Evolutionary conservation across 164 flowering plant genomes (phyloP).

Genomic region (Macadamia integrifolia): DNA sequence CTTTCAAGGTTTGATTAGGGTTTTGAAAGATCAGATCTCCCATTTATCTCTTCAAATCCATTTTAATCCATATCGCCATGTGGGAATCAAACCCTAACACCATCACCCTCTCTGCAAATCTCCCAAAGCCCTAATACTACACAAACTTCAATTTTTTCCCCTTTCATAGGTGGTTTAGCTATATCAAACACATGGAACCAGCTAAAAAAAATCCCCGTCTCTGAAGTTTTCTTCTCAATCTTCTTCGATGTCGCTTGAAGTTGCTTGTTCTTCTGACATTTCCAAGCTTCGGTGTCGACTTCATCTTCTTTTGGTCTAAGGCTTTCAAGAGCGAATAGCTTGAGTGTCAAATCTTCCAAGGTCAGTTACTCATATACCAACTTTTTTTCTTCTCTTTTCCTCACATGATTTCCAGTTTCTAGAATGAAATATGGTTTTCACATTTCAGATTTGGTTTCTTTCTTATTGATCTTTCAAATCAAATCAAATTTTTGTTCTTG

Average conservation of each 20-base stretch:
- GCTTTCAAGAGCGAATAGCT: constrained; percentile 1
- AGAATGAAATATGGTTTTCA: not conserved
- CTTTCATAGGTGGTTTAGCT: not conserved
- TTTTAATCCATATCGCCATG: too few species aligned
- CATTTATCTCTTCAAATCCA: too few species aligned
- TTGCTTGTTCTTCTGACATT: not conserved
- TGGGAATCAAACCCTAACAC: too few species aligned
- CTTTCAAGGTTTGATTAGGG: constrained; percentile 27
- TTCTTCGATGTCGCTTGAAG: not conserved
- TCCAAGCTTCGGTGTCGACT: not conserved
- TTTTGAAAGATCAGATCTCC: constrained; percentile 4
- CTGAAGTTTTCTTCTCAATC: not conserved
- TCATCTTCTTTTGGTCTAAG: constrained; percentile 2
- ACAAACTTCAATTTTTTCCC: not conserved
- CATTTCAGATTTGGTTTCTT: not conserved
- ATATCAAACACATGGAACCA: constrained; percentile 9
- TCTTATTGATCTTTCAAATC: not conserved
- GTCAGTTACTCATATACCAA: not conserved
- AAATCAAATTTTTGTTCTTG: too few species aligned
- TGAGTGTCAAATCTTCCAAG: constrained; percentile 7
- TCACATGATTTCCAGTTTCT: too few species aligned
- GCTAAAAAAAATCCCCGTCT: constrained; percentile 12
- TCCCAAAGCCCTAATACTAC: too few species aligned
- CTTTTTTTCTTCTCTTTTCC: not conserved
- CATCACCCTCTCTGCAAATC: not conserved